Conservation (phyloP, 768 basidiomycete genomes). For the Gloeophyllum trabeum region DNA sequence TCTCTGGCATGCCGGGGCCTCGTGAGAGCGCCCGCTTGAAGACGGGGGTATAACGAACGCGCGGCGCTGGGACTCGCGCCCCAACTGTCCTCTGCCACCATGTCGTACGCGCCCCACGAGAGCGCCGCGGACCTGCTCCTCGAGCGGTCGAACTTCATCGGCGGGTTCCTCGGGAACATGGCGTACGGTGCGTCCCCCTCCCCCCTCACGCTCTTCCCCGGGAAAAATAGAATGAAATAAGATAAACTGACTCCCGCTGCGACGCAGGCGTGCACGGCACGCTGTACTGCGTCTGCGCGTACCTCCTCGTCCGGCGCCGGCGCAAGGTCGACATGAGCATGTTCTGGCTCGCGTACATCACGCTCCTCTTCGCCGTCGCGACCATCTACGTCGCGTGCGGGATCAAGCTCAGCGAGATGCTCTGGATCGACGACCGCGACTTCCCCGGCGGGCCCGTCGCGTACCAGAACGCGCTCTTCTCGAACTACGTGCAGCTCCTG, state of each 20-base stretch:
- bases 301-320: too few species aligned
- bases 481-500: constrained; percentile 12
- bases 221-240: too few species aligned
- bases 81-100: too few species aligned
- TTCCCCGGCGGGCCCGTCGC: constrained; percentile 9
- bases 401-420: constrained; percentile 17
- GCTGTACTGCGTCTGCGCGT: too few species aligned
- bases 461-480: constrained; percentile 7
- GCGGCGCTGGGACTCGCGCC: too few species aligned
- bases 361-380: constrained; percentile 15
- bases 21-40: too few species aligned
- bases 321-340: too few species aligned
- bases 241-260: too few species aligned
- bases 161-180: neutral
- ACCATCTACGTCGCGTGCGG: constrained; percentile 15
- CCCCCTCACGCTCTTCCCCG: neutral
- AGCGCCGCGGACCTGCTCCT: neutral
- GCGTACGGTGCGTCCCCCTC: constrained; percentile 1
- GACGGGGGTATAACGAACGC: too few species aligned
- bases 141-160: constrained; percentile 1
- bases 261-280: too few species aligned
- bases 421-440: constrained; percentile 20
- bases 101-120: too few species aligned
- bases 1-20: too few species aligned
- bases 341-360: constrained; percentile 8